Evolutionary conservation across 306 rosid genomes (phyloP), one percentile per base, ranked within the genome.

Genomic region (Corylus avellana): DNA sequence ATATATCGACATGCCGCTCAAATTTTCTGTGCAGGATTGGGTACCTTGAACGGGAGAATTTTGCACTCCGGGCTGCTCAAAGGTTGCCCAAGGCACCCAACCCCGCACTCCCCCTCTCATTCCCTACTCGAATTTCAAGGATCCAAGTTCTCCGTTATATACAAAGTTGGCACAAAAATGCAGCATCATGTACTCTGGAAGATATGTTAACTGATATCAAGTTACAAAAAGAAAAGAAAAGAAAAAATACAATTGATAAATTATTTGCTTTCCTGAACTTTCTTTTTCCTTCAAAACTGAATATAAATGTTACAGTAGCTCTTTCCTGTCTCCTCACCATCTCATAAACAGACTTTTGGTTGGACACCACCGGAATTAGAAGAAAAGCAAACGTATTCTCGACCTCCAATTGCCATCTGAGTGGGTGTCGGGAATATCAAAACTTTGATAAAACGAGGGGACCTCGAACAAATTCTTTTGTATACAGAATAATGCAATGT

Each of bases 381-480:
- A 42, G 50, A 18, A 42, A 67, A 13, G 22, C 50, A 1, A 18
- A 67, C 1, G 27, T 67, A 18, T 8, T 67, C 44, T 37, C 4
- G 25, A 67, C 72, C 72, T 39, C 72, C 13, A 67, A 39, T 67
- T 17, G 72, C 7, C 48, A 39, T 39, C 50, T 17, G 72, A 39
- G 7, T 16, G 35, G 35, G 35, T 32, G 1, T 22, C 27, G 50
- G 72, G 12, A 17, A 35, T 13, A 37, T 67, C 72, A 39, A 67
- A 61, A 18, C 29, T 67, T 67, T 1, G 70, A 12, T 14, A 29
- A 9, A 63, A 63, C 18, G 46, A 16, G 4, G 63, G 10, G 63
- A 8, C 20, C 14, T 53, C 48, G 47, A 67, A 63, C 51, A 80
- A 79, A 18, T 2, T 80, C 53, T 75, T 29, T 25, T 44, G 3